phyloP scores from a whole-genome alignment of 2,329 filamentous ascomycete genomes.

The Arachnomyces sp. region DNA sequence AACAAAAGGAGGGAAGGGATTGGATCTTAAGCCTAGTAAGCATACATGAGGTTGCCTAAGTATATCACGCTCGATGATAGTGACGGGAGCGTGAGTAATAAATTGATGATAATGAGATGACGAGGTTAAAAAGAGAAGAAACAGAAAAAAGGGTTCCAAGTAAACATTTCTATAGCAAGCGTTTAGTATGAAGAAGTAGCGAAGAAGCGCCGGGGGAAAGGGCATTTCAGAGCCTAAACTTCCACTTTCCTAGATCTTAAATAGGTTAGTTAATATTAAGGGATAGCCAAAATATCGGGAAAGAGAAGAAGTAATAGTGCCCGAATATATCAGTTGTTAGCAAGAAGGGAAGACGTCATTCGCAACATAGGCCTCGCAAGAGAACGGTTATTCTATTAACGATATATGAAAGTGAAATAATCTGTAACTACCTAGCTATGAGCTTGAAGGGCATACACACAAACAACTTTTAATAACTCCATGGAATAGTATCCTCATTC shows the following conservation, averaged over 20 bases:
- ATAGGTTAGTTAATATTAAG: slow-evolving; percentile 3
- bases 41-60: no score
- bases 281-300: no score
- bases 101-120: slow-evolving; percentile 1
- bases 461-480: slow-evolving; percentile 9
- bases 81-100: background rate
- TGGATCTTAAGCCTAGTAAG: background rate
- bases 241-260: background rate
- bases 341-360: no score
- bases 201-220: background rate
- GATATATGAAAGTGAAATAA: no score
- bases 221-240: slow-evolving; percentile 2
- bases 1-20: background rate
- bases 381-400: background rate
- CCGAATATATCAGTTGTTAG: no score
- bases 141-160: background rate
- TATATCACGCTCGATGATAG: no score
- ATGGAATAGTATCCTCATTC: slow-evolving; percentile 27
- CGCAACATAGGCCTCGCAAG: no score
- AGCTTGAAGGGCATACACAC: slow-evolving; percentile 5
- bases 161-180: no score
- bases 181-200: no score
- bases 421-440: no score
- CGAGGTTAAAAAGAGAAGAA: background rate
- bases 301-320: no score